Conservation (phyloP, 2,329 filamentous ascomycete genomes). For the Fusarium sp. region DNA sequence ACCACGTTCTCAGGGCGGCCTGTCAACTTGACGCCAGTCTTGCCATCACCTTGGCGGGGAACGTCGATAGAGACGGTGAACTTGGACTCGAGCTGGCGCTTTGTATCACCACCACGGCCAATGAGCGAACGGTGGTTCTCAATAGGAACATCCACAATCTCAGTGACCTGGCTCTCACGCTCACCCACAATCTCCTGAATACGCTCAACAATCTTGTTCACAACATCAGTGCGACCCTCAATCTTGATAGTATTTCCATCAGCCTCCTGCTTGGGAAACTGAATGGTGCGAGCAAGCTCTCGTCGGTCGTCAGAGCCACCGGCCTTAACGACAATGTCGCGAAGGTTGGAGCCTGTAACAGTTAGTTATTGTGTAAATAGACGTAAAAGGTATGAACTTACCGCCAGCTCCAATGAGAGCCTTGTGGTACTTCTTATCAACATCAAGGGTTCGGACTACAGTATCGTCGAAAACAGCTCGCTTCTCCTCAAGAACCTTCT, state of each 20-base stretch:
- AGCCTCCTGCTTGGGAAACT: slow-evolving; percentile 90
- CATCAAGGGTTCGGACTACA: slow-evolving; percentile 82
- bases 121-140: slow-evolving; percentile 93
- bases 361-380: slow-evolving; percentile 43
- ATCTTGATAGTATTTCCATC: slow-evolving; percentile 86
- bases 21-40: slow-evolving; percentile 86
- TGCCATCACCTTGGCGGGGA: slow-evolving; percentile 85
- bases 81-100: slow-evolving; percentile 84
- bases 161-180: slow-evolving; percentile 83
- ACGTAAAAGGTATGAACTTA: slow-evolving; percentile 57
- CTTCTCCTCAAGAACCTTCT: slow-evolving; percentile 89
- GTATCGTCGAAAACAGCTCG: slow-evolving; percentile 89
- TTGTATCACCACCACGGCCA: slow-evolving; percentile 87
- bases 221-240: slow-evolving; percentile 83
- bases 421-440: slow-evolving; percentile 95
- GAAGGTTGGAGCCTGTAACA: slow-evolving; percentile 79
- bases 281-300: slow-evolving; percentile 86
- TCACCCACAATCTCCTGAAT: slow-evolving; percentile 86
- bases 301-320: slow-evolving; percentile 89
- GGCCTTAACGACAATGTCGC: slow-evolving; percentile 85
- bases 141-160: slow-evolving; percentile 81
- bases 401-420: slow-evolving; percentile 88
- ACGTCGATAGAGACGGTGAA: slow-evolving; percentile 91
- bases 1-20: slow-evolving; percentile 83
- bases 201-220: slow-evolving; percentile 86